These are phyloP conservation scores for Rhizopus arrhizus DNA, from an alignment of 371 early-diverging fungal species.

Conservation along the genomic window DNA sequence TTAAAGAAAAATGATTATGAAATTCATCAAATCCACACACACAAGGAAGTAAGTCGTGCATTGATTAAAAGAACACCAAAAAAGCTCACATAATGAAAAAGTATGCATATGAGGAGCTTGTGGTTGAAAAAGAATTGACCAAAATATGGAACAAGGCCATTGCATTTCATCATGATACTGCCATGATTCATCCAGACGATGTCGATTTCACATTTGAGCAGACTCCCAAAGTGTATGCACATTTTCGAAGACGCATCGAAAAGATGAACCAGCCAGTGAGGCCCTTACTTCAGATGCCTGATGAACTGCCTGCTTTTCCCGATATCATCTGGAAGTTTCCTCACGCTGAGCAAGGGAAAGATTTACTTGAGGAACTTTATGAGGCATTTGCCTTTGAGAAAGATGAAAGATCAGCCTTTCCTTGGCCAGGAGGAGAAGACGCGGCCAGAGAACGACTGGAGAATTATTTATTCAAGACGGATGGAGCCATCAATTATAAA, in stretches of 20 bases:
- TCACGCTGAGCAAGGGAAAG: constrained; percentile 3
- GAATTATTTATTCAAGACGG: constrained; percentile 33
- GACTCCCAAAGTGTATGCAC: constrained; percentile 38
- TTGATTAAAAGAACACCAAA: neutral
- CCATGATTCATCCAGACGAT: constrained; percentile 31
- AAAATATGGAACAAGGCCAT: constrained; percentile 7
- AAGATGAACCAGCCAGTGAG: constrained; percentile 28
- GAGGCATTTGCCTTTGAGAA: constrained; percentile 9
- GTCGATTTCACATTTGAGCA: constrained; percentile 24
- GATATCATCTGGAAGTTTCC: constrained; percentile 2
- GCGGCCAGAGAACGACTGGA: constrained; percentile 33
- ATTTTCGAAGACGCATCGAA: constrained; percentile 36
- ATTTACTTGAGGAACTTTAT: constrained; percentile 10
- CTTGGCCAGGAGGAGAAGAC: constrained; percentile 46
- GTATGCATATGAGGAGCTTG: constrained; percentile 39
- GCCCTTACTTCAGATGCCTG: constrained; percentile 15
- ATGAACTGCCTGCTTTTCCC: constrained; percentile 23
- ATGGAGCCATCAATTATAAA: constrained; percentile 37
- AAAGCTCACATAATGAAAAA: neutral
- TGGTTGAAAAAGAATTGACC: constrained; percentile 24
- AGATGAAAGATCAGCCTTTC: constrained; percentile 37
- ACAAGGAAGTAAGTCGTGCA: constrained; percentile 30
- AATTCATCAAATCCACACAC: constrained; percentile 21
- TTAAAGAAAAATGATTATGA: constrained; percentile 13
- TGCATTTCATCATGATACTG: constrained; percentile 21